Conservation (phyloP, 768 basidiomycete species). For the Boletus sp. region DNA sequence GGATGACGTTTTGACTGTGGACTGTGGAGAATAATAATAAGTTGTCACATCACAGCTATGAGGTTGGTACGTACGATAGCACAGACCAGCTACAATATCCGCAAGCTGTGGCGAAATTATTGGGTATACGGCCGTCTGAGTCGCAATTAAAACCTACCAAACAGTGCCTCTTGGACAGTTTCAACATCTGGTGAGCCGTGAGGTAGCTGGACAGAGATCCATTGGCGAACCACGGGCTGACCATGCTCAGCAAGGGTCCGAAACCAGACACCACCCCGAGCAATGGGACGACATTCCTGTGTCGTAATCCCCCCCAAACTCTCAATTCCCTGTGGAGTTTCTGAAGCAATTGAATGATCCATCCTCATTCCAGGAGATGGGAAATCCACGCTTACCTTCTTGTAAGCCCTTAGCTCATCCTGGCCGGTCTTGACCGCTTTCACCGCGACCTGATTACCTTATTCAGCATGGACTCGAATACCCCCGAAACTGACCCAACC, state of each 20-base stretch:
- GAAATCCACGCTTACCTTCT: conserved; percentile 13
- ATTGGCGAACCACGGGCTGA: conserved; percentile 34
- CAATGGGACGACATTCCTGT: conserved; percentile 31
- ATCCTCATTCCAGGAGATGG: neutral
- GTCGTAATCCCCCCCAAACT: conserved; percentile 15
- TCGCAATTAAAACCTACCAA: conserved; percentile 10
- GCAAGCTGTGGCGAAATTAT: conserved; percentile 9
- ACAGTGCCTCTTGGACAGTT: neutral
- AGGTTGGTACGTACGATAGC: conserved; percentile 18
- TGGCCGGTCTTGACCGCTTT: conserved; percentile 11
- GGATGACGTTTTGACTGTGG: conserved; percentile 25
- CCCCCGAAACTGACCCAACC: neutral
- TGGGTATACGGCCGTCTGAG: neutral
- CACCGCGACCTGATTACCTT: conserved; percentile 18
- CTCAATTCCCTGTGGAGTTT: conserved; percentile 30
- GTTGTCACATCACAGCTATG: neutral
- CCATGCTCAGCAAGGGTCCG: conserved; percentile 30
- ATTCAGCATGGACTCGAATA: neutral
- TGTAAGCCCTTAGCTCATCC: neutral
- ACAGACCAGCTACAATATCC: conserved; percentile 23
- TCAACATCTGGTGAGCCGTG: neutral
- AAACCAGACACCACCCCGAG: conserved; percentile 30
- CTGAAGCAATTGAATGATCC: neutral
- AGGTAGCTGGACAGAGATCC: conserved; percentile 28
- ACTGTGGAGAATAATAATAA: conserved; percentile 12